phyloP scores from a whole-genome alignment of 2,329 filamentous ascomycete genomes.

The Neofusicoccum parvum region DNA sequence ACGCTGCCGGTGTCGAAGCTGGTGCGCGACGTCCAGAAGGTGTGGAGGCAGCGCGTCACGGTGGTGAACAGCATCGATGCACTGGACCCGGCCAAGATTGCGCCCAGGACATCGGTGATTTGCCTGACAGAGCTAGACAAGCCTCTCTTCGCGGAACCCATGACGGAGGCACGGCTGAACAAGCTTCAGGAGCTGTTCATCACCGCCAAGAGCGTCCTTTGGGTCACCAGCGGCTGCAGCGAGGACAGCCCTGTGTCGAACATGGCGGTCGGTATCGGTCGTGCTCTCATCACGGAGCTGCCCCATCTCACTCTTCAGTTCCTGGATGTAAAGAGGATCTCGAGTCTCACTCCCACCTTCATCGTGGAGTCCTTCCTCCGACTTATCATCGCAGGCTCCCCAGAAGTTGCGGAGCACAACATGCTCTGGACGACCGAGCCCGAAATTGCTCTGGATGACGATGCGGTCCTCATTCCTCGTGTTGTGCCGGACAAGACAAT shows the following conservation, averaged over 20 bases:
- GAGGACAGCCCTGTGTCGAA: neutral
- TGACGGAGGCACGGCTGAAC: neutral
- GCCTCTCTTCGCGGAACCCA: neutral
- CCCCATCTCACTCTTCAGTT: constrained; percentile 26
- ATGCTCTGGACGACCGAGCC: constrained; percentile 9
- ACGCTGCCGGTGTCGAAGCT: constrained; percentile 2
- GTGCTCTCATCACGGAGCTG: constrained; percentile 24
- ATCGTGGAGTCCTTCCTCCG: constrained; percentile 1
- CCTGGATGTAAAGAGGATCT: constrained; percentile 25
- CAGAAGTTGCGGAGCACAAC: neutral
- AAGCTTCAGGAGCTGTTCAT: neutral
- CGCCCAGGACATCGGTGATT: neutral
- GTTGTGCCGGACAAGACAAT: neutral
- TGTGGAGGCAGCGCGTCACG: neutral
- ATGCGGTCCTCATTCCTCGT: neutral
- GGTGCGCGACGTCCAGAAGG: neutral
- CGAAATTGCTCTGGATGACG: neutral
- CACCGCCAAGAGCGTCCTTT: neutral
- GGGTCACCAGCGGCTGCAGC: neutral
- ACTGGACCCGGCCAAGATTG: neutral
- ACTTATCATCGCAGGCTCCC: neutral
- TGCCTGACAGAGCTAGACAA: constrained; percentile 1
- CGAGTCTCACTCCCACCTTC: neutral
- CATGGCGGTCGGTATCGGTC: constrained; percentile 24
- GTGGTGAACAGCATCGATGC: neutral